Base-by-base conservation (phyloP, 1,139 yeast species). In the Suhomyces coccinellae region DNA sequence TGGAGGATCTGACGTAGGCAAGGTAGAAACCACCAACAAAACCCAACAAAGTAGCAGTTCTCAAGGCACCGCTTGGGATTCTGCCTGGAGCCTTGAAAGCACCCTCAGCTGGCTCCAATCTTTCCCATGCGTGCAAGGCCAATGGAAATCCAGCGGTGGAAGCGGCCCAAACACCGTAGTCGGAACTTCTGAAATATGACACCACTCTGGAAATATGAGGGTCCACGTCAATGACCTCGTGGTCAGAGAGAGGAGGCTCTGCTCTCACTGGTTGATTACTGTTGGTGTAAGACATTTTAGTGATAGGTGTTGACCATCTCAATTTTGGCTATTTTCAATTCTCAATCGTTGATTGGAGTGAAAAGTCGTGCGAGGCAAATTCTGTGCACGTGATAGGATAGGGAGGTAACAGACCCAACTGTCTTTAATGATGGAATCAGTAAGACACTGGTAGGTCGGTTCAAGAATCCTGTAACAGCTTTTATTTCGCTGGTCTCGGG, bases 141-240 rank as follows among this genome's bases (percentile, higher is more conserved):
- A 79, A 66, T 31, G 96, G 95, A 59, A 73, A 66, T 31, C 82
- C 88, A 12, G 79, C 82, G 13, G 80, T 79, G 5, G 88, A 73
- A n/a, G 77, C 75, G 3, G 80, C 89, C 85, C 89, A 82, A 34
- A 71, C 65, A 13, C 73, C 77, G 58, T 79, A 80, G 66, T 88
- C 96, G 10, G 84, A 73, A 16, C 78, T 65, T 62, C 96, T 77
- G 66, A 87, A 81, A 69, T 84, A 88, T 38, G 82, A 71, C 22
- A 88, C 81, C 29, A 88, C 96, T 53, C 88, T 75, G 45, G 65
- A 59, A 66, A 87, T 85, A 54, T 83, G 82, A 35, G 96, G 96
- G 63, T 88, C 96, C 46, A 80, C 77, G 62, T 88, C 96, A 59
- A 88, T 88, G 48, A 74, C 62, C 58, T 75, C 80, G 53, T 73